Evolutionary conservation across 345 rosid genomes (phyloP).

Genomic region (sweet orange (Citrus sinensis)): DVS_A1.0 CM039162.1:5702001-5702500

Average conservation of each 20-base stretch:
- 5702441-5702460: constrained; percentile 74
- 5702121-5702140: background rate
- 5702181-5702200: background rate
- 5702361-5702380: constrained; percentile 35
- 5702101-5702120: background rate
- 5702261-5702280: background rate
- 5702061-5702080: background rate
- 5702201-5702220: background rate
- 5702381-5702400: constrained; percentile 50
- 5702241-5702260: background rate
- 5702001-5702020: background rate
- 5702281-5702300: background rate
- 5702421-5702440: constrained; percentile 83
- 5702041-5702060: background rate
- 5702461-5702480: constrained; percentile 17
- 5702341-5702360: background rate
- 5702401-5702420: constrained; percentile 68
- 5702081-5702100: background rate
- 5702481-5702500: background rate
- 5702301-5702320: background rate
- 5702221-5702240: background rate
- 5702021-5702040: background rate
- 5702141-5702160: background rate
- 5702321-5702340: background rate
- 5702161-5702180: background rate